Conservation (phyloP, 108 stramenopile species). For the Skeletonema marinoi region DNA sequence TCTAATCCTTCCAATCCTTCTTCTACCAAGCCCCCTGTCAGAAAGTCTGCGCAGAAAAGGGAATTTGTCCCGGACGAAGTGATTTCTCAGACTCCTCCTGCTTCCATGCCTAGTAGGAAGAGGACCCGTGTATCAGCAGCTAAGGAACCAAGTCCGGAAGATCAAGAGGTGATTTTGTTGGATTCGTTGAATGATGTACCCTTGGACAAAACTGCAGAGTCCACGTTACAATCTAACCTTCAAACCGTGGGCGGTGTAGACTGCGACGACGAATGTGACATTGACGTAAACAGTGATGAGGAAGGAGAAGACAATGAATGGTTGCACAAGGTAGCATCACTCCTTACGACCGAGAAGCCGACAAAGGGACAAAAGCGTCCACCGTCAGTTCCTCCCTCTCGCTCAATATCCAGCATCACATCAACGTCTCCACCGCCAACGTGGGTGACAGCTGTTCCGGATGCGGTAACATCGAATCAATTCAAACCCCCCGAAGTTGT, state of each 20-base stretch:
- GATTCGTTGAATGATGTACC: conserved; percentile 28
- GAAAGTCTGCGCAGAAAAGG: not conserved
- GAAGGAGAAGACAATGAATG: conserved; percentile 29
- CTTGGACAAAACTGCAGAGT: conserved; percentile 43
- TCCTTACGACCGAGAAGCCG: conserved; percentile 22
- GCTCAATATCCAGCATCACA: conserved; percentile 21
- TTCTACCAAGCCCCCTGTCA: not conserved
- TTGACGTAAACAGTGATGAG: not conserved
- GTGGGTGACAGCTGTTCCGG: not conserved
- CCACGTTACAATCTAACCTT: conserved; percentile 12
- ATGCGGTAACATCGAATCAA: conserved; percentile 15
- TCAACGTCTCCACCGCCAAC: not conserved
- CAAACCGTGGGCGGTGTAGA: not conserved
- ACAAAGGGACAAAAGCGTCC: conserved; percentile 7
- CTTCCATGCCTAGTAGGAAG: not conserved
- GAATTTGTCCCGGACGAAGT: not conserved
- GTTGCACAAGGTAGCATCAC: conserved; percentile 41
- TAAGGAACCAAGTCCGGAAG: not conserved
- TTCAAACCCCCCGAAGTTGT: conserved; percentile 16
- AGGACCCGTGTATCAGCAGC: not conserved
- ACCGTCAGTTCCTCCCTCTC: not conserved
- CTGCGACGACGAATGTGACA: not conserved
- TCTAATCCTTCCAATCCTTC: not conserved
- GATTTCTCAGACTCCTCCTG: not conserved
- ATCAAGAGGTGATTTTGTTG: conserved; percentile 7